Percentiles rank a stretch among this genome's conserved stretches.
Conservation (phyloP, 2,329 filamentous ascomycete genomes). For the Emergomyces pasteurianus region DNA sequence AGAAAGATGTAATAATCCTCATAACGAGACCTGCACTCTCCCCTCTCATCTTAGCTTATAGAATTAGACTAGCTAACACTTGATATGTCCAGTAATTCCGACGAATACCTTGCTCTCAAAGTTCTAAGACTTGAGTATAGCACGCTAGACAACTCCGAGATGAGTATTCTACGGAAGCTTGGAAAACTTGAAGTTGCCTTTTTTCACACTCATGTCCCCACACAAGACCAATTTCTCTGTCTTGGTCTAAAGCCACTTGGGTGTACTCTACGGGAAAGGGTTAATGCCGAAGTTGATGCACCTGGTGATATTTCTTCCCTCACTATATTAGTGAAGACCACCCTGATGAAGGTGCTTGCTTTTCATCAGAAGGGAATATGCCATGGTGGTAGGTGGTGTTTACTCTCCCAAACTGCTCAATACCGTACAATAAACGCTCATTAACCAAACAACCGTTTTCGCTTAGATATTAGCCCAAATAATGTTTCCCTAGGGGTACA, state of each 20-base stretch:
- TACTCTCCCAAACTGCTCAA: neutral
- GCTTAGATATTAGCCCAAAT: constrained; percentile 5
- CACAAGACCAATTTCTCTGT: constrained; percentile 5
- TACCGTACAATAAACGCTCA: neutral
- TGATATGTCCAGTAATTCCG: neutral
- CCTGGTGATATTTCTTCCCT: constrained; percentile 1
- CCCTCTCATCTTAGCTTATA: neutral
- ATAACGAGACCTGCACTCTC: neutral
- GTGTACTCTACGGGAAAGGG: neutral
- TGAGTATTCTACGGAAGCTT: constrained; percentile 6
- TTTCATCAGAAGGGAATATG: constrained; percentile 5
- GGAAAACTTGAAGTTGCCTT: constrained; percentile 7
- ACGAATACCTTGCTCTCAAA: constrained; percentile 4
- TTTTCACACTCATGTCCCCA: constrained; percentile 5
- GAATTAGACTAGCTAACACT: neutral
- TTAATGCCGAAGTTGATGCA: neutral
- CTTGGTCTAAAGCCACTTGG: constrained; percentile 8
- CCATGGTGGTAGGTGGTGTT: constrained; percentile 8
- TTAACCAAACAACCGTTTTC: constrained; percentile 1
- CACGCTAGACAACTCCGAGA: constrained; percentile 7
- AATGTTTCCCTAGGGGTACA: constrained; percentile 5
- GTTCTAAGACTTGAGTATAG: constrained; percentile 4
- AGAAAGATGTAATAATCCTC: constrained; percentile 5
- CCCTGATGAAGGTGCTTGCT: constrained; percentile 4
- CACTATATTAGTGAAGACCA: constrained; percentile 2